These are phyloP conservation scores for Phytophthora sp. DNA, from an alignment of 352 stramenopile genomes.

Conservation along the genomic window DNA sequence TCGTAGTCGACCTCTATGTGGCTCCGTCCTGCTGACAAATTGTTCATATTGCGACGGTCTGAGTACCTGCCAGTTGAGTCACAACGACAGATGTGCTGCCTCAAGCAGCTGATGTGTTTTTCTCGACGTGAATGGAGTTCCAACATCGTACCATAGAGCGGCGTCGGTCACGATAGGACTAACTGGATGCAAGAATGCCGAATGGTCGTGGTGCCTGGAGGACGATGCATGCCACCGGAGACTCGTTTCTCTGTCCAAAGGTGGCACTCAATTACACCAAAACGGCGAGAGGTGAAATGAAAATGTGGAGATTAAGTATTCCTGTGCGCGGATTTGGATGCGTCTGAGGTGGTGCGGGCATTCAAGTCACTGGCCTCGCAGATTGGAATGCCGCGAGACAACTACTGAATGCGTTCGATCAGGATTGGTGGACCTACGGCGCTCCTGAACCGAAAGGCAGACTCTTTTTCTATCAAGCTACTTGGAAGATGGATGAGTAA, in stretches of 20 bases:
- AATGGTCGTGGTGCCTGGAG: conserved; percentile 13
- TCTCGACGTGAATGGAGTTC: conserved; percentile 1
- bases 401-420: conserved; percentile 9
- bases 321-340: background rate
- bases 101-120: background rate
- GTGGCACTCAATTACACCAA: conserved; percentile 1
- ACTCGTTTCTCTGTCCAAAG: conserved; percentile 2
- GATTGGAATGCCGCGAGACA: background rate
- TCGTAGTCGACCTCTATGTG: conserved; percentile 4
- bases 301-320: background rate
- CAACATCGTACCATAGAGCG: background rate
- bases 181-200: conserved; percentile 6
- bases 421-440: conserved; percentile 5
- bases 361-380: background rate
- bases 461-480: conserved; percentile 7
- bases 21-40: conserved; percentile 8
- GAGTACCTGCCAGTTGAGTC: background rate
- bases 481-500: background rate
- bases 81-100: background rate
- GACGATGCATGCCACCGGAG: conserved; percentile 10
- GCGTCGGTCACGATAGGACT: conserved; percentile 10
- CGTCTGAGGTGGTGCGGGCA: background rate
- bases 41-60: conserved; percentile 14
- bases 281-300: background rate
- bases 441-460: background rate